Evolutionary conservation across 768 basidiomycete species (phyloP).

Genomic region (Peribolospora kevripleyi): DNA sequence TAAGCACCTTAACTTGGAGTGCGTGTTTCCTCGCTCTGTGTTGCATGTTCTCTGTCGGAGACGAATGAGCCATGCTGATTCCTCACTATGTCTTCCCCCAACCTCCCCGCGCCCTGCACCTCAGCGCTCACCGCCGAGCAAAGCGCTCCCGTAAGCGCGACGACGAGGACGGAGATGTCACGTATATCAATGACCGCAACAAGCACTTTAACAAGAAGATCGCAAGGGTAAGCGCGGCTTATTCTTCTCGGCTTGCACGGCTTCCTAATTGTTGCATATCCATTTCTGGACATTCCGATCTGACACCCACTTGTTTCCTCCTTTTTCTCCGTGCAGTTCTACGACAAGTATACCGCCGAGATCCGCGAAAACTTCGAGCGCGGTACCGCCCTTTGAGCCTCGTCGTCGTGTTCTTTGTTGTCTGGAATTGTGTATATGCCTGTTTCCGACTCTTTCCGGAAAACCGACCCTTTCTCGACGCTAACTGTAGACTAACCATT

Average conservation of each 20-base stretch:
- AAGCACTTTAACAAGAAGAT: conserved; percentile 51
- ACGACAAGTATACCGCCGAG: conserved; percentile 89
- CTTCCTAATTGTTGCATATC: conserved; percentile 1
- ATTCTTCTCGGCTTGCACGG: background rate
- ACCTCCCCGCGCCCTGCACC: conserved; percentile 3
- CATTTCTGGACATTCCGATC: background rate
- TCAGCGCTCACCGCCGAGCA: conserved; percentile 36
- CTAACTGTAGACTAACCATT: too few relatives aligned
- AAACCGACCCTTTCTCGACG: too few relatives aligned
- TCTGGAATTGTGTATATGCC: too few relatives aligned
- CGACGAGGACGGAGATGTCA: conserved; percentile 69
- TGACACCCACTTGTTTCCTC: background rate
- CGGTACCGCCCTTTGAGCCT: conserved; percentile 54
- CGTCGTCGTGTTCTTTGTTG: background rate
- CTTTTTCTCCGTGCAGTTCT: conserved; percentile 33
- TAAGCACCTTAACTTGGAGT: conserved; percentile 81
- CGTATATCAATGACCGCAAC: conserved; percentile 37
- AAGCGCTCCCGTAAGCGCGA: conserved; percentile 81
- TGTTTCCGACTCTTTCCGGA: too few relatives aligned
- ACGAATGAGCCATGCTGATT: background rate
- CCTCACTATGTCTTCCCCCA: background rate
- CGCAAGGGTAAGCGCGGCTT: conserved; percentile 41
- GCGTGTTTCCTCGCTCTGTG: conserved; percentile 20
- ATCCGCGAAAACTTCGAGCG: conserved; percentile 95
- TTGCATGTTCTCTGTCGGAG: too few relatives aligned